A percentile compares a stretch with the other conserved stretches of the same genome.
phyloP scores from a whole-genome alignment of 1,284 basidiomycete genomes.

The Pisolithus thermaeus region DNA sequence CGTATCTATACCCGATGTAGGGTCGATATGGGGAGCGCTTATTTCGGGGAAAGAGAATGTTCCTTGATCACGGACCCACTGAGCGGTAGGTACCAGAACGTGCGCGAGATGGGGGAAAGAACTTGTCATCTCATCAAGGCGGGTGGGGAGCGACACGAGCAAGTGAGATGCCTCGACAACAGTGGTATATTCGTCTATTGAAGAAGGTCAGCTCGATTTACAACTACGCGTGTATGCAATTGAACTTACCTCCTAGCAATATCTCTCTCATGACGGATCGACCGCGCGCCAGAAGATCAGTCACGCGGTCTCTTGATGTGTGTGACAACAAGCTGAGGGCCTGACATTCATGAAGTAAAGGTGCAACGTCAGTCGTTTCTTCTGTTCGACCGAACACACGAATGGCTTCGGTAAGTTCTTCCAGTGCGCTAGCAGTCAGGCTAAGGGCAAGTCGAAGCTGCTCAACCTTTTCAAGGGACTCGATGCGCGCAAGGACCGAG shows the following conservation, averaged over 20 bases:
- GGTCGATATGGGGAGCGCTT: not conserved
- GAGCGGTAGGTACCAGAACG: slow-evolving; percentile 19
- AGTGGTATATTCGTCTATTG: slow-evolving; percentile 21
- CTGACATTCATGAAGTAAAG: slow-evolving; percentile 27
- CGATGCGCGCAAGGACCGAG: slow-evolving; percentile 18
- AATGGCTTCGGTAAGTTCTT: slow-evolving; percentile 37
- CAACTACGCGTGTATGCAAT: not conserved
- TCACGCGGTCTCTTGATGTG: slow-evolving; percentile 21
- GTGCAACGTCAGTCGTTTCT: slow-evolving; percentile 19
- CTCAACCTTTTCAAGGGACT: slow-evolving; percentile 15
- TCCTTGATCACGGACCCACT: slow-evolving; percentile 29
- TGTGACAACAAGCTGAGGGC: slow-evolving; percentile 15
- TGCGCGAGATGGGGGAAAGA: slow-evolving; percentile 26
- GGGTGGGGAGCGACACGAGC: slow-evolving; percentile 18
- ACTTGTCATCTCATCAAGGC: slow-evolving; percentile 23
- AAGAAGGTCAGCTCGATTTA: not conserved
- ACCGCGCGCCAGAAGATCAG: slow-evolving; percentile 16
- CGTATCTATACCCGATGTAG: slow-evolving; percentile 15
- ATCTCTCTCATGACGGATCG: slow-evolving; percentile 21
- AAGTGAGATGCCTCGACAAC: slow-evolving; percentile 17
- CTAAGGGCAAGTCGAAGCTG: slow-evolving; percentile 22
- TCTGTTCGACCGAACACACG: slow-evolving; percentile 29
- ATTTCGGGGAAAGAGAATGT: slow-evolving; percentile 18
- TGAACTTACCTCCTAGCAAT: slow-evolving; percentile 29
- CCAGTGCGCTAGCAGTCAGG: slow-evolving; percentile 28